Evolutionary conservation across 441 rosid species (phyloP), one percentile per base, ranked within the genome.

Genomic region (Daphne laureola): DNA sequence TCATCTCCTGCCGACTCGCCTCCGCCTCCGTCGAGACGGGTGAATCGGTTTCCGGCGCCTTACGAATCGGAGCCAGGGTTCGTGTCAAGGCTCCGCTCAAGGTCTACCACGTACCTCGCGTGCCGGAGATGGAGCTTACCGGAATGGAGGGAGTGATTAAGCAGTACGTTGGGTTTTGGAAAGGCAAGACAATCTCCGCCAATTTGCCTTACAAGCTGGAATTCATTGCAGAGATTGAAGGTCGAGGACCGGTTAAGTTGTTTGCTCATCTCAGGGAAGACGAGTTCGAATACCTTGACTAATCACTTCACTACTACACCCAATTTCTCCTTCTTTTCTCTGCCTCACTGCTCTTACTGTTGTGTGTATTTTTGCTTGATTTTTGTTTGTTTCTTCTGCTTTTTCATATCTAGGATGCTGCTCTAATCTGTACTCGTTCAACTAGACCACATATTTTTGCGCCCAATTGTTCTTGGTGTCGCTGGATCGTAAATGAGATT

Each of bases 51-150:
- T 42, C 68, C 3, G 62, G 47, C 4, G 59, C 59, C n/a, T n/a
- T n/a, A 57, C 83, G 71, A 71, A 61, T 83, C 3, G 98, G 98
- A 25, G 78, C 82, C 5, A 83, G 67, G 72, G 76, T 92, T 54
- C 78, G 80, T 79, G 97, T 92, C 49, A 92, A 67, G 49, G 92
- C 43, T 43, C 94, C 94, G 31, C 57, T 92, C 65, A 92, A 84
- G 68, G 95, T 89, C 5, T 89, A 89, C 73, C 98, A 92, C 55
- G 94, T 89, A 36, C 85, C 82, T 47, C 79, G 83, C n/a, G 92
- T 84, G 13, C 83, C 85, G 17, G 96, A 92, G 74, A 51, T 81
- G 43, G 98, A 92, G 67, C 76, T 92, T 70, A 61, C 64, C 38
- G 98, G 88, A 8, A 73, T 72, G 87, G 97, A 89, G 73, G 98